phyloP scores from a whole-genome alignment of 1,284 basidiomycete genomes.

The Tilletia walkeri region DNA sequence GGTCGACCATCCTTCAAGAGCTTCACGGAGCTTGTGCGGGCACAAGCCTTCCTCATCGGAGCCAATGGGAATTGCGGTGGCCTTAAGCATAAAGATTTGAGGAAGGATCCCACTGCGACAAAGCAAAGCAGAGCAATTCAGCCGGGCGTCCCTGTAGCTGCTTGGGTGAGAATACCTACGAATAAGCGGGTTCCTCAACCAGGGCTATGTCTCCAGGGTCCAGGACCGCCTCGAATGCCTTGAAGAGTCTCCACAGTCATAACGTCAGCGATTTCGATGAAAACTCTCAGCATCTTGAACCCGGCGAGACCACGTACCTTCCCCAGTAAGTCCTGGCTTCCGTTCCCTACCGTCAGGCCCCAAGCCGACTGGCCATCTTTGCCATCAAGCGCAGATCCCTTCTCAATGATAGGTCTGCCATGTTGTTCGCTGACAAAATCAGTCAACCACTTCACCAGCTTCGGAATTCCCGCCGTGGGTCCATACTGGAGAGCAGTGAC shows the following conservation, averaged over 20 bases:
- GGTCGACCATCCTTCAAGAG: conserved; percentile 72
- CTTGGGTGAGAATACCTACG: conserved; percentile 46
- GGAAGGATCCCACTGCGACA: conserved; percentile 40
- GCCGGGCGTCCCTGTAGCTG: neutral
- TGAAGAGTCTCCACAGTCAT: neutral
- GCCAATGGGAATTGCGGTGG: conserved; percentile 62
- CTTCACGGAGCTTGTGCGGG: conserved; percentile 65
- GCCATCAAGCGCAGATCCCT: neutral
- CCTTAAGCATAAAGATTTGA: conserved; percentile 33
- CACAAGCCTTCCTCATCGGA: conserved; percentile 76
- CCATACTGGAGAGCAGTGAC: conserved; percentile 59
- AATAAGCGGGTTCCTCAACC: conserved; percentile 82
- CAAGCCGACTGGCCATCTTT: conserved; percentile 58
- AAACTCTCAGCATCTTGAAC: too few species aligned
- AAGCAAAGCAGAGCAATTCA: neutral
- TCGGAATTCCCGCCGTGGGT: conserved; percentile 69
- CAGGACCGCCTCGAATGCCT: conserved; percentile 64
- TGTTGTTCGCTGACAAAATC: conserved; percentile 65
- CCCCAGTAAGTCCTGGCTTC: conserved; percentile 82
- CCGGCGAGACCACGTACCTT: conserved; percentile 58
- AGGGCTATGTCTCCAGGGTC: conserved; percentile 79
- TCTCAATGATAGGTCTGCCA: conserved; percentile 61
- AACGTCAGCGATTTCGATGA: too few species aligned
- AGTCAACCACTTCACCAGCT: conserved; percentile 67
- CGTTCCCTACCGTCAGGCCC: conserved; percentile 74